Evolutionary conservation across 805 yeast genomes (phyloP).

Genomic region (Ogataea dorogensis): DNA sequence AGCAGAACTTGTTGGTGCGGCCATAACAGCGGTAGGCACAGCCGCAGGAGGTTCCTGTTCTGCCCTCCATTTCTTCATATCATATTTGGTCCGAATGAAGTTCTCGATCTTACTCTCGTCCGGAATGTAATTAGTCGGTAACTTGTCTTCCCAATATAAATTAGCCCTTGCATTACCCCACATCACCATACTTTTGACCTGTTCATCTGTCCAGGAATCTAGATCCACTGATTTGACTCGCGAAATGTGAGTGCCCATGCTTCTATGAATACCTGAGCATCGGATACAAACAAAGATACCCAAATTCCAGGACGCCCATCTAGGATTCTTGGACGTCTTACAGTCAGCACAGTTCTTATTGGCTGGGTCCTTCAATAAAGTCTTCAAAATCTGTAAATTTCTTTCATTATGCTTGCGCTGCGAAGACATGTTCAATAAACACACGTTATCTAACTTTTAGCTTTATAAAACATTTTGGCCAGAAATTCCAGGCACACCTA

Average conservation of each 20-base stretch:
- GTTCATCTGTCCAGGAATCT: constrained; percentile 96
- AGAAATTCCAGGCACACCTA: no score
- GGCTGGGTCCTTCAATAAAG: constrained; percentile 70
- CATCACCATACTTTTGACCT: constrained; percentile 71
- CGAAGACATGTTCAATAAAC: constrained; percentile 6
- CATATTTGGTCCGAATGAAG: constrained; percentile 91
- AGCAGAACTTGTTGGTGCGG: neutral
- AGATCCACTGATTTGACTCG: constrained; percentile 91
- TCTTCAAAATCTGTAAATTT: constrained; percentile 70
- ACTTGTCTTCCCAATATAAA: constrained; percentile 75
- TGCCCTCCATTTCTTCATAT: constrained; percentile 76
- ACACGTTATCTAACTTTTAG: constrained; percentile 8
- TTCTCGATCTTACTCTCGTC: constrained; percentile 82
- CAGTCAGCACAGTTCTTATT: constrained; percentile 90
- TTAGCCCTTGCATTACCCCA: constrained; percentile 89
- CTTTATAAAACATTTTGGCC: no score
- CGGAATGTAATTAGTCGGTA: constrained; percentile 71
- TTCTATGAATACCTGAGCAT: constrained; percentile 94
- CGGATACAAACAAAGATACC: constrained; percentile 92
- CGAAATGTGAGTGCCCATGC: constrained; percentile 94
- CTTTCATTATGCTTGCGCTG: constrained; percentile 37
- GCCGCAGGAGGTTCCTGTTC: constrained; percentile 2
- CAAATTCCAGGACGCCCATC: constrained; percentile 97
- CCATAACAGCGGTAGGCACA: constrained; percentile 3
- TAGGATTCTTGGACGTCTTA: constrained; percentile 82